These are phyloP conservation scores for Volutella citrinella DNA, from an alignment of 2,329 filamentous ascomycete species.

Conservation along the genomic window DNA sequence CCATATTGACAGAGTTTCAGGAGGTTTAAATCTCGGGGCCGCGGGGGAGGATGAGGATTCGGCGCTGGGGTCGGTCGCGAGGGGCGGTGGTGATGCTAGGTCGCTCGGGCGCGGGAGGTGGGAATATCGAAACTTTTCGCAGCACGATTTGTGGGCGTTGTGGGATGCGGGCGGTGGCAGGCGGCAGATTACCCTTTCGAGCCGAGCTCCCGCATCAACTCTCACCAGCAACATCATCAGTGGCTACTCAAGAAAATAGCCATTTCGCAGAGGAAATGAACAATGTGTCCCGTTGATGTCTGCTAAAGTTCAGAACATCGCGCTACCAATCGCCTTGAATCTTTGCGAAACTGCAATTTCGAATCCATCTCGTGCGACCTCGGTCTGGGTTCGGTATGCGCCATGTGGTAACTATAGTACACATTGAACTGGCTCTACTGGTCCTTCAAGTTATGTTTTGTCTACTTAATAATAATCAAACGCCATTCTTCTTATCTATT, in stretches of 20 bases:
- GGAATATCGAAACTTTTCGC: slow-evolving; percentile 44
- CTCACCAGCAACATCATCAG: slow-evolving; percentile 6
- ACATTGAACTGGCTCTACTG: no score
- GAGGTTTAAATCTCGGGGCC: slow-evolving; percentile 20
- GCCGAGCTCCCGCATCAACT: slow-evolving; percentile 2
- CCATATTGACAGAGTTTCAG: slow-evolving; percentile 46
- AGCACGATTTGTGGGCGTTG: slow-evolving; percentile 43
- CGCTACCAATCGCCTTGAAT: no score
- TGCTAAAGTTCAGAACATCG: no score
- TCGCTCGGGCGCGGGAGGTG: slow-evolving; percentile 28
- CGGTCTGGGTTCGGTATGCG: no score
- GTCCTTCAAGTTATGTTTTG: background rate
- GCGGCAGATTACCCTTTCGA: slow-evolving; percentile 31
- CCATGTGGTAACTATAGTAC: no score
- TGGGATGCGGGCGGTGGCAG: slow-evolving; percentile 37
- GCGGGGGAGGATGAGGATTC: slow-evolving; percentile 23
- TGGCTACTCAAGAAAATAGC: no score
- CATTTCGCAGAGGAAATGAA: no score
- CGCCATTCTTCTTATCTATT: slow-evolving; percentile 11
- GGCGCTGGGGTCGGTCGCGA: slow-evolving; percentile 24
- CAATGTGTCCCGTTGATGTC: no score
- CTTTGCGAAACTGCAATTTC: no score
- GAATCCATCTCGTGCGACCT: no score
- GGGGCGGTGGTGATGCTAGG: slow-evolving; percentile 26
- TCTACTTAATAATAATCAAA: slow-evolving; percentile 3